These are phyloP conservation scores for Curvularia hawaiiensis DNA, from an alignment of 2,329 filamentous ascomycete genomes.

Conservation along the genomic window DNA sequence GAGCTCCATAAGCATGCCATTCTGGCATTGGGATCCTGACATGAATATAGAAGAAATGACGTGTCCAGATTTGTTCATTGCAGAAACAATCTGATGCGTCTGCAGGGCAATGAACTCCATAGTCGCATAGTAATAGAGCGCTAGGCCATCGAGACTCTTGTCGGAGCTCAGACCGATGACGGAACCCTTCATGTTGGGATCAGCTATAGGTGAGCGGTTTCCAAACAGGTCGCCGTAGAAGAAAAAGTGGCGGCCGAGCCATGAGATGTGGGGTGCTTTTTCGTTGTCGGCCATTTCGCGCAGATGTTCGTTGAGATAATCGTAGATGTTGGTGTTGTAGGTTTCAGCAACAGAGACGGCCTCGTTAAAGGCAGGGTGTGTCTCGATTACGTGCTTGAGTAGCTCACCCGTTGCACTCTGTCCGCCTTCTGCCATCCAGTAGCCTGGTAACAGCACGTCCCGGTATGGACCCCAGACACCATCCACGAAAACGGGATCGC, in stretches of 20 bases:
- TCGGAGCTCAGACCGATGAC: slow-evolving; percentile 87
- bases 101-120: slow-evolving; percentile 99
- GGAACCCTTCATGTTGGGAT: slow-evolving; percentile 89
- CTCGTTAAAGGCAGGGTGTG: slow-evolving; percentile 86
- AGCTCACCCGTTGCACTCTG: slow-evolving; percentile 96
- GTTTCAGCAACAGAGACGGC: slow-evolving; percentile 79
- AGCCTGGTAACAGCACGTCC: slow-evolving; percentile 87
- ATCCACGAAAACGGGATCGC: slow-evolving; percentile 87
- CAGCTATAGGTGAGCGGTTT: slow-evolving; percentile 91
- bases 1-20: slow-evolving; percentile 86
- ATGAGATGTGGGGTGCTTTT: slow-evolving; percentile 77
- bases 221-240: slow-evolving; percentile 98
- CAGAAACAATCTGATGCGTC: slow-evolving; percentile 91
- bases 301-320: slow-evolving; percentile 89
- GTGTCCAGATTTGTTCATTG: slow-evolving; percentile 92
- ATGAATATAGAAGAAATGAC: slow-evolving; percentile 94
- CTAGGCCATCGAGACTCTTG: slow-evolving; percentile 83
- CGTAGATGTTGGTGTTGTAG: slow-evolving; percentile 88
- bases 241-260: slow-evolving; percentile 92
- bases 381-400: slow-evolving; percentile 91
- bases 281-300: slow-evolving; percentile 72
- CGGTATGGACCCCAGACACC: slow-evolving; percentile 98
- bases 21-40: slow-evolving; percentile 98
- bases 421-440: slow-evolving; percentile 97
- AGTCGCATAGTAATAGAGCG: slow-evolving; percentile 90